Percentiles rank a stretch among this genome's conserved stretches.
Conservation (phyloP, 495 filamentous ascomycete genomes). For the Penicillium lividum region DNA sequence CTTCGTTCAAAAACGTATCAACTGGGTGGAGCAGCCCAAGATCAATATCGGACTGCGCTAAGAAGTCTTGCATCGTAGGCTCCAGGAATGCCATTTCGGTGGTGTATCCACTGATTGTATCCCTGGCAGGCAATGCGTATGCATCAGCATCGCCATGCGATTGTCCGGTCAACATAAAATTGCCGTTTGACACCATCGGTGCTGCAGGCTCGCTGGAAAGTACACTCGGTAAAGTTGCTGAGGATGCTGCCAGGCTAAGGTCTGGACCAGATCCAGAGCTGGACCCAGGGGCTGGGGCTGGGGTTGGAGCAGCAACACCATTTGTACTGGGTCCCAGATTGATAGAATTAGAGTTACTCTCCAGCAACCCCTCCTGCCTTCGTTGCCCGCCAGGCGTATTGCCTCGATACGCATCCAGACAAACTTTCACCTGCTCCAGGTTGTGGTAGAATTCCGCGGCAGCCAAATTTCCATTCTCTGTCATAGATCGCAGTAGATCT, state of each 20-base stretch:
- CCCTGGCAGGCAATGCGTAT: conserved; percentile 18
- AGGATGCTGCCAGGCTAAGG: conserved; percentile 4
- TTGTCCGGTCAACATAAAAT: conserved; percentile 7
- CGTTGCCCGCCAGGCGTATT: conserved; percentile 7
- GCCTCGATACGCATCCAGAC: conserved; percentile 31
- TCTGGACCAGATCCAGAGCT: neutral
- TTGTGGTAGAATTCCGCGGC: conserved; percentile 44
- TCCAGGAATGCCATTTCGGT: conserved; percentile 49
- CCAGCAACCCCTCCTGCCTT: neutral
- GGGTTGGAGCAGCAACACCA: neutral
- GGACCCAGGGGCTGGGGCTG: neutral
- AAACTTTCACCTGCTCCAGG: conserved; percentile 38
- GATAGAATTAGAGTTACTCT: neutral
- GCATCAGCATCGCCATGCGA: conserved; percentile 2
- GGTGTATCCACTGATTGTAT: conserved; percentile 34
- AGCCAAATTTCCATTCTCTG: conserved; percentile 44
- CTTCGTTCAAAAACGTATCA: conserved; percentile 43
- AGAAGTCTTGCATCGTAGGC: conserved; percentile 48
- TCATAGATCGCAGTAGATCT: conserved; percentile 42
- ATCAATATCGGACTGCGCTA: conserved; percentile 47
- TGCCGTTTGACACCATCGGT: conserved; percentile 6
- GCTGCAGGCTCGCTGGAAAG: neutral
- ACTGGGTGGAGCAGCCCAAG: conserved; percentile 42
- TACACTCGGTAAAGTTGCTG: conserved; percentile 1
- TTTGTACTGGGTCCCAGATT: neutral